Base-by-base conservation (phyloP, 2,329 filamentous ascomycete species). In the Xylariaceae sp. region DNA sequence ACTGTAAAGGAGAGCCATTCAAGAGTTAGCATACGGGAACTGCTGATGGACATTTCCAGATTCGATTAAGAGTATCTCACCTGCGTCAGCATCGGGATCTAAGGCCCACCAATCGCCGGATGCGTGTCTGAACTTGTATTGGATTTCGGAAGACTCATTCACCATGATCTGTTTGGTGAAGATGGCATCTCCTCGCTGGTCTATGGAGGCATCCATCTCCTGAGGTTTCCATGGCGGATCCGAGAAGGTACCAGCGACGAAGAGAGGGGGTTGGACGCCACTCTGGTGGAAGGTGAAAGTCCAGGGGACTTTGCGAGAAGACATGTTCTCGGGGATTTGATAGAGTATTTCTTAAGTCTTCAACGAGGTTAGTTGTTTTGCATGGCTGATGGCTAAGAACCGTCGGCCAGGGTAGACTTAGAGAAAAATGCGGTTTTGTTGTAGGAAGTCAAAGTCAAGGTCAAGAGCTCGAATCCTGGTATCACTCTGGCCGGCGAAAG, bases 51-150 rank as follows among this genome's bases (percentile, higher is more conserved):
- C 3, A 50, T 44, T 51, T 17, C 33, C 41, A 40, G 9, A 3
- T 17, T 23, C 12, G 53, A 24, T 23, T 12, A 37, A 16, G 17
- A 26, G 46, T 43, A 33, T 59, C 79, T 63, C 44, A 89, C 87
- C 79, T 52, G 79, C 85, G 12, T 84, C 82, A 51, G 80, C 78
- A 40, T 76, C 77, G 56, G 90, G 85, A 64, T 92, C 84, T 41
- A 90, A 72, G 21, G 86, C 78, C 88, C 88, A 91, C 84, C 86
- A 90, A 62, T 90, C 82, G 44, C 84, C 84, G 17, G 79, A 71
- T 8, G 88, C 88, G 31, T 89, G 76, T 26, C 87, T 82, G 65
- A 92, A 89, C 73, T 91, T 92, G 80, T 92, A 93, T 67, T 90
- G 86, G 63, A 91, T 84, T 55, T 84, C 81, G 43, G 83, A 80